A percentile compares a stretch with the other conserved stretches of the same genome.
Conservation (phyloP, 257 asterid genomes). For the Lycium barbarum region DNA sequence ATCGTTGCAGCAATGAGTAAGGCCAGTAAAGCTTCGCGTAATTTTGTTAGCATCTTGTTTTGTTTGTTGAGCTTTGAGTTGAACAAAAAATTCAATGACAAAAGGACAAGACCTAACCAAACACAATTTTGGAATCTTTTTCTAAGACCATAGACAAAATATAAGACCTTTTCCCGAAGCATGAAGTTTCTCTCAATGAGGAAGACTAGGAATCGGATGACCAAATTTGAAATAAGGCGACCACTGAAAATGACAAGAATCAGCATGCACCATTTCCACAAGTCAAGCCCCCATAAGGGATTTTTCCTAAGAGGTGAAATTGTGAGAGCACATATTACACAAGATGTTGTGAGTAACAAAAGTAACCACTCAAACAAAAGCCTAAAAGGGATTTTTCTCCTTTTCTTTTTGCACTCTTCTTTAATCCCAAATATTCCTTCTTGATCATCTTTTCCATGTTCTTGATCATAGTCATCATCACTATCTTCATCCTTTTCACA, state of each 20-base stretch:
- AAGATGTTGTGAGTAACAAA: conserved; percentile 43
- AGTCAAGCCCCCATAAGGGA: conserved; percentile 44
- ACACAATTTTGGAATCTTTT: conserved; percentile 61
- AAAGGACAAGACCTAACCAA: conserved; percentile 61
- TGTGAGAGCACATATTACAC: conserved; percentile 52
- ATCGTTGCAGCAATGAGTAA: conserved; percentile 54
- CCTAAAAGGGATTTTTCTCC: conserved; percentile 36
- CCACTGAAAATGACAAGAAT: conserved; percentile 59
- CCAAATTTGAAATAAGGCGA: conserved; percentile 64
- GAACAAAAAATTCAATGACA: conserved; percentile 61
- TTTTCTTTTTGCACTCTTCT: conserved; percentile 29
- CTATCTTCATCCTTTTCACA: conserved; percentile 21
- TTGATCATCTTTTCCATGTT: conserved; percentile 22
- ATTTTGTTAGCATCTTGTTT: conserved; percentile 44
- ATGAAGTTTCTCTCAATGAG: conserved; percentile 61
- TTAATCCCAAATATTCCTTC: conserved; percentile 29
- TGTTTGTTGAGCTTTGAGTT: conserved; percentile 42
- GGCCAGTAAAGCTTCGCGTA: conserved; percentile 54
- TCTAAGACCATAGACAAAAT: conserved; percentile 61
- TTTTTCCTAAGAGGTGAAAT: conserved; percentile 39
- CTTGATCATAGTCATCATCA: background rate
- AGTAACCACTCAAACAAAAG: conserved; percentile 47
- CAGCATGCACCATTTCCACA: conserved; percentile 61
- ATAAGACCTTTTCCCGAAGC: conserved; percentile 59
- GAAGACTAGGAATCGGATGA: conserved; percentile 44